These are phyloP conservation scores for Xenosphaeropsis pyriputrescens DNA, from an alignment of 2,329 filamentous ascomycete species.

Conservation along the genomic window DNA sequence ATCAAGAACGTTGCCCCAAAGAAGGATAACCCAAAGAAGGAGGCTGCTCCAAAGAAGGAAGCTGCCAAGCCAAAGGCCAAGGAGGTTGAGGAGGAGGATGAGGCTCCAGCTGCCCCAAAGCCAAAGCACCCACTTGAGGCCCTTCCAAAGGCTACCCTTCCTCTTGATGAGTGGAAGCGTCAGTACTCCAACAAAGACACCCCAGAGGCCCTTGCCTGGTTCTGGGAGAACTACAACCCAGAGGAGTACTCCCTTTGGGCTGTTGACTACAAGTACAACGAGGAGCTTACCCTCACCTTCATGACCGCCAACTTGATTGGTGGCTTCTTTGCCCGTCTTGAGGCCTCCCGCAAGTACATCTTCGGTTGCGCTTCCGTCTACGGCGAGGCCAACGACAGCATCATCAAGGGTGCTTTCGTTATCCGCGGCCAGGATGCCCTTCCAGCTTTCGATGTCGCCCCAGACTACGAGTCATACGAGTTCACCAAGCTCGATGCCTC, in stretches of 20 bases:
- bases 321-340: conserved; percentile 94
- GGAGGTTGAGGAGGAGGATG: conserved; percentile 48
- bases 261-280: conserved; percentile 97
- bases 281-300: conserved; percentile 93
- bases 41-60: conserved; percentile 44
- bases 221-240: conserved; percentile 93
- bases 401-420: conserved; percentile 88
- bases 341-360: conserved; percentile 94
- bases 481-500: conserved; percentile 92
- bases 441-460: conserved; percentile 90
- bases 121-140: conserved; percentile 90
- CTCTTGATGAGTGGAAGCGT: conserved; percentile 96
- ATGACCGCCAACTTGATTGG: conserved; percentile 98
- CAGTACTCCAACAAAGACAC: conserved; percentile 96
- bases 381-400: conserved; percentile 73
- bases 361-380: conserved; percentile 87
- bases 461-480: conserved; percentile 90
- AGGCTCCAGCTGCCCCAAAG: conserved; percentile 54
- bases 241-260: conserved; percentile 94
- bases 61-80: conserved; percentile 44
- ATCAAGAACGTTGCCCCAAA: conserved; percentile 63
- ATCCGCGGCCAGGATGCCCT: conserved; percentile 79
- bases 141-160: conserved; percentile 65
- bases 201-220: conserved; percentile 78
- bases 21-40: conserved; percentile 55